Conservation (phyloP, 306 rosid species). For the Sicyos edulis region DNA sequence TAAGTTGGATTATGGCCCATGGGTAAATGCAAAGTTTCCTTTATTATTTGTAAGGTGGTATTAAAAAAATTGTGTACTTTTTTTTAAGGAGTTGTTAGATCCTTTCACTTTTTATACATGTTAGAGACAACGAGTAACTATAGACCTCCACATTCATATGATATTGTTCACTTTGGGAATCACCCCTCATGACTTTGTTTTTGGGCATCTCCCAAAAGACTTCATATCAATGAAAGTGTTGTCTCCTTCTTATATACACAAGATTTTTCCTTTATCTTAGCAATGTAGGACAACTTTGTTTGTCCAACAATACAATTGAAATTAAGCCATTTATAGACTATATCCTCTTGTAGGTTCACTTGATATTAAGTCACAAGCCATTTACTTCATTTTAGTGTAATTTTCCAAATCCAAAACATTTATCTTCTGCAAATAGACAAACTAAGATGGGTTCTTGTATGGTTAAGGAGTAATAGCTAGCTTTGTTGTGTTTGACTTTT, state of each 20-base stretch:
- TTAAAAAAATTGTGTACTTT: not conserved
- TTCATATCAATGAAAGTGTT: too few relatives aligned
- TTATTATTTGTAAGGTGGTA: not conserved
- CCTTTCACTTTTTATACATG: not conserved
- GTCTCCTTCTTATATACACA: too few relatives aligned
- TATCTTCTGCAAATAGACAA: not conserved
- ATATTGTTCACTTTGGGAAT: too few relatives aligned
- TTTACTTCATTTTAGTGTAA: not conserved
- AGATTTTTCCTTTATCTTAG: too few relatives aligned
- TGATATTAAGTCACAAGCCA: constrained; percentile 5
- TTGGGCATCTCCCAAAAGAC: too few relatives aligned
- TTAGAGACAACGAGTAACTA: too few relatives aligned
- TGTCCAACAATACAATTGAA: not conserved
- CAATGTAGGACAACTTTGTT: too few relatives aligned
- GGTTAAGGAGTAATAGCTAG: not conserved
- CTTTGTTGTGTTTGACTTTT: not conserved
- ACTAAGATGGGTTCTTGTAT: constrained; percentile 10
- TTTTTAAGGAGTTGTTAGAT: not conserved
- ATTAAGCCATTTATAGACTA: constrained; percentile 9
- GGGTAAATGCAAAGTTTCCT: not conserved
- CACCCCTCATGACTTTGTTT: too few relatives aligned
- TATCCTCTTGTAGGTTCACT: too few relatives aligned
- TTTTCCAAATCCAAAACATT: constrained; percentile 1
- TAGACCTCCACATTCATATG: too few relatives aligned
- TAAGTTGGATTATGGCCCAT: not conserved